Evolutionary conservation across 2,329 filamentous ascomycete species (phyloP).

Genomic region (Aureobasidium sp.): DNA sequence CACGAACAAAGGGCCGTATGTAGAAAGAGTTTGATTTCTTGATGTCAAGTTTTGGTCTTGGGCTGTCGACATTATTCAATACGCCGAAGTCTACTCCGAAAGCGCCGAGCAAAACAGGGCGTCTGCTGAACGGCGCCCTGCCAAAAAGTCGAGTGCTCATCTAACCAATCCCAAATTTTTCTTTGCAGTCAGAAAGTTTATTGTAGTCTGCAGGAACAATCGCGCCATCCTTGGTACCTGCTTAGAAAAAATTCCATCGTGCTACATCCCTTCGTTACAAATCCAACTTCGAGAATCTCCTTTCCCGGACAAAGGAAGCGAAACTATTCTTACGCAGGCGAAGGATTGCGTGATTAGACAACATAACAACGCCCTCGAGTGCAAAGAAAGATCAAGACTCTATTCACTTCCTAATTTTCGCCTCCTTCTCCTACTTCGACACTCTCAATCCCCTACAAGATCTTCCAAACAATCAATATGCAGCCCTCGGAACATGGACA

Average conservation of each 20-base stretch:
- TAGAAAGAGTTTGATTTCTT: background rate
- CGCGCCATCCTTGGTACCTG: background rate
- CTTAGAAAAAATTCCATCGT: background rate
- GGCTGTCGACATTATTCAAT: background rate
- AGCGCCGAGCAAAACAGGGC: background rate
- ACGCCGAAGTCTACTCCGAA: background rate
- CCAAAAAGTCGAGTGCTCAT: background rate
- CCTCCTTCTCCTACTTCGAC: background rate
- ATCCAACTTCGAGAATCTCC: background rate
- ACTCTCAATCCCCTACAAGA: background rate
- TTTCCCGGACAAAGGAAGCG: background rate
- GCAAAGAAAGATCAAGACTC: background rate
- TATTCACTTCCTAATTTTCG: background rate
- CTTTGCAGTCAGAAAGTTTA: background rate
- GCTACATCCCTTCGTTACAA: background rate
- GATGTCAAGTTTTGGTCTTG: background rate
- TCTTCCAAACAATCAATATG: background rate
- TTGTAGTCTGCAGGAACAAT: background rate
- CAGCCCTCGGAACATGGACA: constrained; percentile 26
- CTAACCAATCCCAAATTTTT: background rate
- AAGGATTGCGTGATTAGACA: constrained; percentile 9
- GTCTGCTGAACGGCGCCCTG: background rate
- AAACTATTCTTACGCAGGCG: background rate
- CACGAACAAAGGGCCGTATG: background rate
- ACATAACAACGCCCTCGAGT: background rate